These are phyloP conservation scores for Stenogyne calaminthoides DNA, from an alignment of 305 asterid genomes.

Conservation along the genomic window DNA sequence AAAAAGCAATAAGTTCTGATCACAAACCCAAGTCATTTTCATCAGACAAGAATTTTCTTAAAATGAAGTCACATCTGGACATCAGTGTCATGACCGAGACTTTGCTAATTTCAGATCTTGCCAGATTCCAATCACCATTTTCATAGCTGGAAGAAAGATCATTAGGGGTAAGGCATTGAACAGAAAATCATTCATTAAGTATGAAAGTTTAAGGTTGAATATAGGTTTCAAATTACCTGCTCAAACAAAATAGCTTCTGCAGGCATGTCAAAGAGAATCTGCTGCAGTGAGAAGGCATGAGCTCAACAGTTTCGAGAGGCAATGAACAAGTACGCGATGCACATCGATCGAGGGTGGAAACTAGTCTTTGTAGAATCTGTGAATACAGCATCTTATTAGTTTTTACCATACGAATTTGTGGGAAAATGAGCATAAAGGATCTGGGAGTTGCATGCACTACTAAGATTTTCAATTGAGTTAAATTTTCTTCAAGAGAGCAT, in stretches of 20 bases:
- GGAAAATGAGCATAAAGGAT: constrained; percentile 9
- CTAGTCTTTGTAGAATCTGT: constrained; percentile 77
- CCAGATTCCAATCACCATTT: constrained; percentile 55
- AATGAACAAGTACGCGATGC: constrained; percentile 95
- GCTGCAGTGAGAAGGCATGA: constrained; percentile 97
- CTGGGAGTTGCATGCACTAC: constrained; percentile 4
- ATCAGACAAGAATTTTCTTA: constrained; percentile 77
- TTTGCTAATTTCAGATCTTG: constrained; percentile 78
- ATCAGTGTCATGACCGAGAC: constrained; percentile 55
- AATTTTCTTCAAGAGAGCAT: constrained; percentile 14
- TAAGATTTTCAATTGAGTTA: background rate
- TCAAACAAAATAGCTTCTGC: constrained; percentile 84
- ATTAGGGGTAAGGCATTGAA: constrained; percentile 24
- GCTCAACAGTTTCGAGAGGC: constrained; percentile 94
- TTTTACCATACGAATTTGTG: background rate
- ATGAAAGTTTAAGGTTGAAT: constrained; percentile 5
- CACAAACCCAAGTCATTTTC: constrained; percentile 78
- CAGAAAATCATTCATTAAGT: constrained; percentile 17
- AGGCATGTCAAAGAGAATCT: constrained; percentile 94
- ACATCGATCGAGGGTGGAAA: constrained; percentile 90
- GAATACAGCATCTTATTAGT: constrained; percentile 31
- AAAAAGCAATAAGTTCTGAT: background rate
- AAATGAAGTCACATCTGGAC: constrained; percentile 84
- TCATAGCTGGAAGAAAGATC: constrained; percentile 56
- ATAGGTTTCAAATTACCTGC: constrained; percentile 57